Conservation (phyloP, 768 basidiomycete genomes). For the Collybia nuda region DNA sequence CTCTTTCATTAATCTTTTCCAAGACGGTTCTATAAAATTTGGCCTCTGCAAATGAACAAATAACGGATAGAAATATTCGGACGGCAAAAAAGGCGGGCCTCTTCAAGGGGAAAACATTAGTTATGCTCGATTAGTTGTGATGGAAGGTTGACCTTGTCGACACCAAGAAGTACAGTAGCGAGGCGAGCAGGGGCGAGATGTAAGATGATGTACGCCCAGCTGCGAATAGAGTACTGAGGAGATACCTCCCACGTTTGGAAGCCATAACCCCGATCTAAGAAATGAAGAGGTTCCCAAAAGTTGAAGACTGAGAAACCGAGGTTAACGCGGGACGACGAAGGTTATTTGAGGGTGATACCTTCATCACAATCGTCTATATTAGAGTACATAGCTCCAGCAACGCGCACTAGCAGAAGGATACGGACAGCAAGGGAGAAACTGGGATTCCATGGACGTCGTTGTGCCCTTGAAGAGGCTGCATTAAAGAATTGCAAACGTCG, state of each 20-base stretch:
- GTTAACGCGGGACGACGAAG: not conserved
- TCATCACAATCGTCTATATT: constrained; percentile 97
- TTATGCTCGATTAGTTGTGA: not conserved
- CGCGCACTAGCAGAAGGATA: constrained; percentile 76
- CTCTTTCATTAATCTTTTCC: constrained; percentile 81
- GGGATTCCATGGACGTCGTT: constrained; percentile 83
- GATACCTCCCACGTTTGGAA: constrained; percentile 99
- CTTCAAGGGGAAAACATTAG: constrained; percentile 39
- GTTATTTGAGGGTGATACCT: constrained; percentile 45
- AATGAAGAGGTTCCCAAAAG: constrained; percentile 98
- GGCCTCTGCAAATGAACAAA: constrained; percentile 77
- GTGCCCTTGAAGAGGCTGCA: constrained; percentile 40
- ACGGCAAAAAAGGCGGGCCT: constrained; percentile 87
- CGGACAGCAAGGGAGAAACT: constrained; percentile 83
- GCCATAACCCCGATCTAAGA: constrained; percentile 78
- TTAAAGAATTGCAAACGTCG: constrained; percentile 8
- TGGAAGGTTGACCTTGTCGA: constrained; percentile 65
- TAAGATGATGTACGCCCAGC: constrained; percentile 90
- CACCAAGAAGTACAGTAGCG: constrained; percentile 47
- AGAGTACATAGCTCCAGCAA: constrained; percentile 90
- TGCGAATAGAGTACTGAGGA: constrained; percentile 87
- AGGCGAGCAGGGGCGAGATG: constrained; percentile 71
- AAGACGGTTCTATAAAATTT: constrained; percentile 80
- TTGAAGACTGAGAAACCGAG: constrained; percentile 74
- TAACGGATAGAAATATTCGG: constrained; percentile 72